Evolutionary conservation across 345 rosid species (phyloP), one percentile per base, ranked within the genome.

Genomic region (Eutrema yunnanense): DNA sequence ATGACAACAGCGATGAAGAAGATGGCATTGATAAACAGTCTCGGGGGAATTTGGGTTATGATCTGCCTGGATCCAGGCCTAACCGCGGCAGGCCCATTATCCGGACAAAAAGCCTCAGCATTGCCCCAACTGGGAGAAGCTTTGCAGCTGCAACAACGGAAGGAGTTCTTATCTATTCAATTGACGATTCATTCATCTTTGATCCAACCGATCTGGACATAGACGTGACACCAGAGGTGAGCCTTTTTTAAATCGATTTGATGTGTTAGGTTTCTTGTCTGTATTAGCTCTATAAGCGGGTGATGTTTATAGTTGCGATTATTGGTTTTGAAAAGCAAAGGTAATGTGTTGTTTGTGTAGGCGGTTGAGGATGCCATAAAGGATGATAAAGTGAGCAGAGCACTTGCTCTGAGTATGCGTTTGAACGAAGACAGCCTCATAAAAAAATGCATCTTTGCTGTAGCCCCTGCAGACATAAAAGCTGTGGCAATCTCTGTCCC

Each of bases 141-240:
- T 92, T 95, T 79, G 80, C 90, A 30, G 98, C 96, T 14, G 96
- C 99, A 49, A 92, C 98, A n/a, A 95, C 98, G 2, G 99, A 95
- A 74, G 99, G 98, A 32, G 98, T 95, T 57, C 86, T 88, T 47
- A 84, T 95, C 71, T 92, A 74, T 82, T 92, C 99, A 62, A 81
- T 89, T 40, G 98, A 95, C 38, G 99, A 92, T 1, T 85, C 96
- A 48, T 95, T 92, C 61, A 88, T 95, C 79, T 92, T 95, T 29
- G 98, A 92, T 81, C 99, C 99, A 29, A 86, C 98, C 6, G 98
- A 95, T 84, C 99, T 95, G 57, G 99, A 88, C 83, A 90, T 95
- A 13, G 98, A 92, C 63, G 98, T 95, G 44, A 95, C 99, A 59
- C 97, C 98, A 40, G 92, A 92, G 89, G 99, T 95, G 82, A 56